Evolutionary conservation across 768 basidiomycete genomes (phyloP), one percentile per base, ranked within the genome.

Genomic region (Sarcodon aspratus): DNA sequence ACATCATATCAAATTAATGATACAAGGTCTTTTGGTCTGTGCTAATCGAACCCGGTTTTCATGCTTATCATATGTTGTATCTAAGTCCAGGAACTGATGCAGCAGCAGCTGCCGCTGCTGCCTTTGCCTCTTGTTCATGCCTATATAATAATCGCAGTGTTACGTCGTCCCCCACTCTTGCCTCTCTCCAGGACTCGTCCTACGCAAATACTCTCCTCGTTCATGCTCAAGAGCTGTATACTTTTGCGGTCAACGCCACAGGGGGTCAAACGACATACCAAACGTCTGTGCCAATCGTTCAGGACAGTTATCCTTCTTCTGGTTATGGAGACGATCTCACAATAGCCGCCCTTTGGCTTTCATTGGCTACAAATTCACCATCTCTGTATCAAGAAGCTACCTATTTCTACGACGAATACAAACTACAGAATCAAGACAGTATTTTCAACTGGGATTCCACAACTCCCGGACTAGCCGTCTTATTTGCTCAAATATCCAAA

Each of bases 381-480:
- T 62, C 69, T 3, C 68, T 76, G 48, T 89, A 80, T 57, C 59
- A 70, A 17, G 75, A 86, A 50, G 87, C 52, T 0, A 52, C 50
- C 58, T 60, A 66, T 7, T 78, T 77, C 58, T 91, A 80, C 61
- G 57, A 65, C 9, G 65, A 75, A 33, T 85, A 77, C 58, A 61
- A 70, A 18, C 69, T 94, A 0, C 57, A 55, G 46, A 36, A 58
- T 11, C 18, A 56, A 12, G 52, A 80, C 42, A 64, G 69, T 2
- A 79, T 85, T 6, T 86, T 92, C 65, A 93, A 93, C 61, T 97
- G 93, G 93, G 93, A 93, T 59, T 76, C 78, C 3, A 85, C 88
- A 62, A 78, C 75, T 1, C 84, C 89, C 1, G 93, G 82, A 2
- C 58, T 90, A 0, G 74, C 79, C 37, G 75, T 94, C 15, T 65